phyloP scores from a whole-genome alignment of 1,139 yeast genomes.

The Chernovozyma aurita region DNA sequence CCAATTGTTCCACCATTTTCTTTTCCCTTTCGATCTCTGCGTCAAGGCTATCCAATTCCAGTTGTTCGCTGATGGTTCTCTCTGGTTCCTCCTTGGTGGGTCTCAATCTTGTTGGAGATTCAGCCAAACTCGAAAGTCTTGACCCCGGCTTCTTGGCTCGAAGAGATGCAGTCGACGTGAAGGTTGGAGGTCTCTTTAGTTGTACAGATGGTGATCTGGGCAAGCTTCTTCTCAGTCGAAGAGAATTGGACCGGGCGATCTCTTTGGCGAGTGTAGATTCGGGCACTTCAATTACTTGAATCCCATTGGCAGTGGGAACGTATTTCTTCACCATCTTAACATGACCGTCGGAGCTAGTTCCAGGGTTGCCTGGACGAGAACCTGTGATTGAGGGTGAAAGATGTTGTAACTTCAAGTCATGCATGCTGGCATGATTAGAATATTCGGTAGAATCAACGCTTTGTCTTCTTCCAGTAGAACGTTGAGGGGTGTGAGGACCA shows the following conservation, averaged over 20 bases:
- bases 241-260: slow-evolving; percentile 34
- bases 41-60: slow-evolving; percentile 17
- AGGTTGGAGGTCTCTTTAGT: background rate
- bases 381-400: slow-evolving; percentile 10
- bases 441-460: slow-evolving; percentile 9
- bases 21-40: slow-evolving; percentile 29
- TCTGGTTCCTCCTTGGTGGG: slow-evolving; percentile 13
- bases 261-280: slow-evolving; percentile 35
- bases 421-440: slow-evolving; percentile 21
- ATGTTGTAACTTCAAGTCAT: slow-evolving; percentile 21
- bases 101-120: slow-evolving; percentile 4
- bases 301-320: slow-evolving; percentile 46
- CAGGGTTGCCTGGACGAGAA: background rate
- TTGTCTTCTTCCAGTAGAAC: slow-evolving; percentile 1
- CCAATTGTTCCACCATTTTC: slow-evolving; percentile 26
- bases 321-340: slow-evolving; percentile 44
- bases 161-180: background rate
- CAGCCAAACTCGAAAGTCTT: slow-evolving; percentile 1
- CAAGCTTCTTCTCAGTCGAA: slow-evolving; percentile 2
- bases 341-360: slow-evolving; percentile 1
- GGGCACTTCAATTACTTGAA: slow-evolving; percentile 46
- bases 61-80: background rate
- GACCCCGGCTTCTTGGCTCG: slow-evolving; percentile 1
- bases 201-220: slow-evolving; percentile 1
- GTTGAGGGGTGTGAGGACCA: slow-evolving; percentile 3